Conservation (phyloP, 306 rosid species). For the Dryas alaskensis region DNA sequence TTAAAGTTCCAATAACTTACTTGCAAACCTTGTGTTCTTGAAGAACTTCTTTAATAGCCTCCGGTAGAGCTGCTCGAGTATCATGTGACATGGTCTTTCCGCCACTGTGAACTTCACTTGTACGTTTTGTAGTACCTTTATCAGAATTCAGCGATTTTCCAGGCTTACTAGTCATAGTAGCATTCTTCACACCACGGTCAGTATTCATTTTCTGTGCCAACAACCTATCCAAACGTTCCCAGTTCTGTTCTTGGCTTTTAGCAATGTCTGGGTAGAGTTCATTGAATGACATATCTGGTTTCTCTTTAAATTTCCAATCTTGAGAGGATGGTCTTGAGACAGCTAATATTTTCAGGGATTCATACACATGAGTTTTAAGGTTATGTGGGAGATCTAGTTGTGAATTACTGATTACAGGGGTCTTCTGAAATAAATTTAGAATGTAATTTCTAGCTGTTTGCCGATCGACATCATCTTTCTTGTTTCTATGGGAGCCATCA, state of each 20-base stretch:
- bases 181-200: constrained; percentile 31
- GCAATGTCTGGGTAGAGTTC: constrained; percentile 49
- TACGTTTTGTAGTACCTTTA: constrained; percentile 33
- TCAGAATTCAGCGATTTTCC: constrained; percentile 39
- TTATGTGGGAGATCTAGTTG: constrained; percentile 33
- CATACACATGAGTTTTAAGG: constrained; percentile 31
- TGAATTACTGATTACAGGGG: constrained; percentile 42
- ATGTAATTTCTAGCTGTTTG: constrained; percentile 51
- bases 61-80: constrained; percentile 62
- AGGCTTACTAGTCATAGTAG: constrained; percentile 27
- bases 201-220: constrained; percentile 26
- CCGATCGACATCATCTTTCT: constrained; percentile 23
- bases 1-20: constrained; percentile 30
- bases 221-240: constrained; percentile 33
- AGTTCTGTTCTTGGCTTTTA: constrained; percentile 47
- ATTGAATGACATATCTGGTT: constrained; percentile 49
- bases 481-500: neutral
- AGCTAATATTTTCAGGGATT: constrained; percentile 50
- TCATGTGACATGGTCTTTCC: constrained; percentile 73
- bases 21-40: constrained; percentile 84
- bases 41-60: constrained; percentile 51
- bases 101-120: constrained; percentile 34
- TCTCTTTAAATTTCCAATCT: constrained; percentile 48
- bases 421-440: constrained; percentile 49
- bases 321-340: constrained; percentile 39